Evolutionary conservation across 2,329 filamentous ascomycete species (phyloP).

Genomic region (Ophidiomyces ophidiicola): DNA sequence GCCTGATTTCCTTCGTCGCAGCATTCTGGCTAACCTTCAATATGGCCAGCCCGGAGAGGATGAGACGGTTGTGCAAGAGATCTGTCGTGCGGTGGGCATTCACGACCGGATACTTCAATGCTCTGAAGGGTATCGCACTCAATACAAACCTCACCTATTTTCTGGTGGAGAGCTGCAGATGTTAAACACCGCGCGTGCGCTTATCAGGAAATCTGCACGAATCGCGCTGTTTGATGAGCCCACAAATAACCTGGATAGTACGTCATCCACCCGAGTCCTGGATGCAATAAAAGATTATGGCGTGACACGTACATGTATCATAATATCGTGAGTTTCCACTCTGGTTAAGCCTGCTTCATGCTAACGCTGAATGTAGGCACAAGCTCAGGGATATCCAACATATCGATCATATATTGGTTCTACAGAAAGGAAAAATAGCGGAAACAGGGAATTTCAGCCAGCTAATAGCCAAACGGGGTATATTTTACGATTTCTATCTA

Average conservation of each 20-base stretch:
- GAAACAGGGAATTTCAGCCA: neutral
- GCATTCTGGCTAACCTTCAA: constrained; percentile 44
- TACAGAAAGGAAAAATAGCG: neutral
- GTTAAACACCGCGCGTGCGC: constrained; percentile 18
- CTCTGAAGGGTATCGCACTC: constrained; percentile 42
- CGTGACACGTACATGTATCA: constrained; percentile 2
- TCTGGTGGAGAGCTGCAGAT: constrained; percentile 11
- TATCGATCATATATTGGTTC: neutral
- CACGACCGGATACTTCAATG: constrained; percentile 45
- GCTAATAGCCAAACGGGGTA: too few relatives aligned
- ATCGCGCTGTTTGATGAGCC: constrained; percentile 13
- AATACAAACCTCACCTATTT: constrained; percentile 11
- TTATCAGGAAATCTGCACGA: constrained; percentile 1
- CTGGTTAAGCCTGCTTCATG: neutral
- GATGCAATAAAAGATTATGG: constrained; percentile 2
- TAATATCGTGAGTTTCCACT: constrained; percentile 6
- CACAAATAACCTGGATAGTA: constrained; percentile 9
- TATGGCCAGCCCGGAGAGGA: constrained; percentile 39
- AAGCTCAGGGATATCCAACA: neutral
- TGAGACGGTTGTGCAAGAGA: constrained; percentile 40
- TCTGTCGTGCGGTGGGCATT: constrained; percentile 44
- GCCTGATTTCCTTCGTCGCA: constrained; percentile 45
- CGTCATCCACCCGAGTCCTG: constrained; percentile 10
- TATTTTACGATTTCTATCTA: too few relatives aligned
- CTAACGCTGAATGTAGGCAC: neutral